These are phyloP conservation scores for Cyberlindnera saturnus DNA, from an alignment of 805 yeast genomes.

Conservation along the genomic window DNA sequence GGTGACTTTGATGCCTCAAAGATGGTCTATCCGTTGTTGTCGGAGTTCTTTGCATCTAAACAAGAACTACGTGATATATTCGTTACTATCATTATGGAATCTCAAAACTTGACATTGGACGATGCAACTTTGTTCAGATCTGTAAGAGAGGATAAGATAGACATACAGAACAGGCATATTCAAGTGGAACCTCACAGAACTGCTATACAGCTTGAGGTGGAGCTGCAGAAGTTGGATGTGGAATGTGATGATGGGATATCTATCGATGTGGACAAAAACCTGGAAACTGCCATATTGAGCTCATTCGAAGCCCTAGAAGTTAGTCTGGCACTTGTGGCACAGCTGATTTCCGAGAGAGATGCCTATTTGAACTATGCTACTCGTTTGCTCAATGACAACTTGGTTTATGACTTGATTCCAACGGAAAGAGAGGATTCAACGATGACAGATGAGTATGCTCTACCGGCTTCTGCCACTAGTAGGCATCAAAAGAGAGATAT, in stretches of 20 bases:
- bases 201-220: conserved; percentile 40
- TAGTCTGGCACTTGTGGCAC: conserved; percentile 39
- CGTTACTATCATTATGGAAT: conserved; percentile 53
- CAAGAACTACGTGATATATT: conserved; percentile 63
- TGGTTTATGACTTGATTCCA: conserved; percentile 47
- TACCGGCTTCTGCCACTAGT: conserved; percentile 24
- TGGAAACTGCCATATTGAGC: conserved; percentile 27
- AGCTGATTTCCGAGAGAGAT: conserved; percentile 65
- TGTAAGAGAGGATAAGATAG: conserved; percentile 43
- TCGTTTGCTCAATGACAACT: conserved; percentile 69
- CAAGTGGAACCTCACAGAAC: conserved; percentile 39
- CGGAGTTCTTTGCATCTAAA: conserved; percentile 72
- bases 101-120: conserved; percentile 61
- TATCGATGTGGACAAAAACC: conserved; percentile 25
- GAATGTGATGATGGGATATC: conserved; percentile 32
- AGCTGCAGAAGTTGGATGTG: conserved; percentile 41
- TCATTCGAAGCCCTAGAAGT: conserved; percentile 30
- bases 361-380: conserved; percentile 67
- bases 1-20: conserved; percentile 20
- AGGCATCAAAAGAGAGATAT: conserved; percentile 30
- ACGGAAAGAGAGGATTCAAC: conserved; percentile 34
- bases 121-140: conserved; percentile 74
- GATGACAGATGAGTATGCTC: conserved; percentile 18
- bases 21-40: conserved; percentile 31
- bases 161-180: conserved; percentile 30